Percentiles rank a stretch among this genome's conserved stretches.
Conservation (phyloP, 768 basidiomycete genomes). For the Termitomyces sp. region DNA sequence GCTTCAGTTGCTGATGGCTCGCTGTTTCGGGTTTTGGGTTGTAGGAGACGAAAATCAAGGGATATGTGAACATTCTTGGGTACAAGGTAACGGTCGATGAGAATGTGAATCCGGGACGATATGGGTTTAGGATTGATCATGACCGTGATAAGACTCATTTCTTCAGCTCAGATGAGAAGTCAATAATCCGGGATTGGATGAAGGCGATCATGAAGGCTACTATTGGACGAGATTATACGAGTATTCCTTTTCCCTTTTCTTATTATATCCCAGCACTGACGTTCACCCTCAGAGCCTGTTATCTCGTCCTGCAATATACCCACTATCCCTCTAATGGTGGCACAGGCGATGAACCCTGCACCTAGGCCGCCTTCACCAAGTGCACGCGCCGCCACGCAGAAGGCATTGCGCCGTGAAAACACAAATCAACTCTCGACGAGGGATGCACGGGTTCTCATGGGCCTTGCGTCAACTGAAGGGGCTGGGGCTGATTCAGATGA, state of each 20-base stretch:
- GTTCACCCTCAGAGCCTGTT: constrained; percentile 62
- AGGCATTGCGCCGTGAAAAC: constrained; percentile 80
- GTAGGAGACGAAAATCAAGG: constrained; percentile 92
- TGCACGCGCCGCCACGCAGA: constrained; percentile 83
- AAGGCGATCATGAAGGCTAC: constrained; percentile 99
- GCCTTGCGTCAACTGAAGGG: constrained; percentile 32
- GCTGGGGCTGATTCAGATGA: constrained; percentile 32
- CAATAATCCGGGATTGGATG: constrained; percentile 94
- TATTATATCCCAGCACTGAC: constrained; percentile 7
- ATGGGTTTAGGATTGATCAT: constrained; percentile 93
- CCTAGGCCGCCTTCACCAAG: constrained; percentile 92
- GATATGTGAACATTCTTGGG: constrained; percentile 87
- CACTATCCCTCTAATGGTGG: constrained; percentile 90
- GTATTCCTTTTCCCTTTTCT: constrained; percentile 37
- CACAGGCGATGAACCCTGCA: constrained; percentile 94
- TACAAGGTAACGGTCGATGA: constrained; percentile 94
- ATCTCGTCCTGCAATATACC: constrained; percentile 96
- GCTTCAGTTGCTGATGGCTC: neutral
- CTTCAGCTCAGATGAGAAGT: constrained; percentile 90
- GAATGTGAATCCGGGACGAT: constrained; percentile 85
- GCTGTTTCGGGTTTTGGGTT: neutral
- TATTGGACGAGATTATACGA: constrained; percentile 88
- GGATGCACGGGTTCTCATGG: constrained; percentile 75
- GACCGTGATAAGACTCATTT: constrained; percentile 81
- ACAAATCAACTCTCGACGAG: constrained; percentile 75